Evolutionary conservation across 1,284 basidiomycete species (phyloP).

Genomic region (Microstroma glucosiphilum): DNA sequence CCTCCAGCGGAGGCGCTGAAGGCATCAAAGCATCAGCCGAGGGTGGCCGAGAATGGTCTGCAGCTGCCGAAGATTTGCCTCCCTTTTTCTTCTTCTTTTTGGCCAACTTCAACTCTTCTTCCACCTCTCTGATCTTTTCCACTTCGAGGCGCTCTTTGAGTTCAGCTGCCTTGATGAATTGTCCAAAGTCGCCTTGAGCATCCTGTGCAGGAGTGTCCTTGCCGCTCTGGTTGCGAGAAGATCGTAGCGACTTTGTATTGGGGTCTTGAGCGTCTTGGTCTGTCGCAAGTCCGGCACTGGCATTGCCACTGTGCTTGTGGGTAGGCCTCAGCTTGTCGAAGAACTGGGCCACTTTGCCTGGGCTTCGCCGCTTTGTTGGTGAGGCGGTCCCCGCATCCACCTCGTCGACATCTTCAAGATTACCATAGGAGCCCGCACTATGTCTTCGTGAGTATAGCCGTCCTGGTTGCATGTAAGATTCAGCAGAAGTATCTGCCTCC

Average conservation of each 20-base stretch:
- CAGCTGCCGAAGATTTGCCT: neutral
- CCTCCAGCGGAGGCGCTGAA: neutral
- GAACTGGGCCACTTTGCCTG: too few species aligned
- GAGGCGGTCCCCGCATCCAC: too few species aligned
- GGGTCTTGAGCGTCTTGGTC: neutral
- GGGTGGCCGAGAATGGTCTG: neutral
- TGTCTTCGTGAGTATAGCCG: too few species aligned
- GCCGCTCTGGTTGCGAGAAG: slow-evolving; percentile 1
- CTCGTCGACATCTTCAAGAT: too few species aligned
- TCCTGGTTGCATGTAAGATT: too few species aligned
- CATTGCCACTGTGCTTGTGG: neutral
- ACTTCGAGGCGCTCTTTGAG: neutral
- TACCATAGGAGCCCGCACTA: too few species aligned
- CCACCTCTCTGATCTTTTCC: slow-evolving; percentile 3
- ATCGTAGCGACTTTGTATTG: neutral
- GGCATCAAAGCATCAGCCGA: neutral
- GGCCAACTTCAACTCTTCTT: neutral
- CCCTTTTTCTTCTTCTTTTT: neutral
- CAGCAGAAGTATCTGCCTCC: too few species aligned
- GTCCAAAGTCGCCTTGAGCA: slow-evolving; percentile 2
- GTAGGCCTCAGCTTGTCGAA: too few species aligned
- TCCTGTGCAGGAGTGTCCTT: neutral
- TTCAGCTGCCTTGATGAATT: slow-evolving; percentile 1
- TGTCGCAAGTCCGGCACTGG: neutral
- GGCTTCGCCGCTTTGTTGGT: too few species aligned